Evolutionary conservation across 495 filamentous ascomycete species (phyloP), one percentile per base, ranked within the genome.

Genomic region (Aspergillus cristatus): DNA sequence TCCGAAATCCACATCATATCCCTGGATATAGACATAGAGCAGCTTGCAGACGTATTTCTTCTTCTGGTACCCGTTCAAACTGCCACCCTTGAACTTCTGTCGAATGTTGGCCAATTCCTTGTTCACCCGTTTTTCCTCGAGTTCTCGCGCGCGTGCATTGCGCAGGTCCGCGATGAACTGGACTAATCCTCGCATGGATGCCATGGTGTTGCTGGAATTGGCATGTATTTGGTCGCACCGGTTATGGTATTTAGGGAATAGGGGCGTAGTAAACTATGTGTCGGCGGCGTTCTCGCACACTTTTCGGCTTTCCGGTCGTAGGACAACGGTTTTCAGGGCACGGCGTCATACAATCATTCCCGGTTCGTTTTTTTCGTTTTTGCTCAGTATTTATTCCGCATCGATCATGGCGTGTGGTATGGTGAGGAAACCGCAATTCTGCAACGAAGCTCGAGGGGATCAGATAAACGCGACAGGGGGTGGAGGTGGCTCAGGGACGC

Each of bases 41-140:
- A 99, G 74, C 78, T 98, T 98, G 83, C 93, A 99, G 32, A 99
- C 93, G 55, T 99, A 99, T 84, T 99, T 99, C 75, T 99, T 99
- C 74, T 93, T 94, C 63, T 94, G 85, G 52, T 99, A 99, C 35
- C 93, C 93, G 61, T 81, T 94, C 18, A 97, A 66, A 56, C 71
- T 84, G 28, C 88, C 89, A 58, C 89, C 82, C 79, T 72, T 71
- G 49, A 75, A 75, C 45, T 75, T 75, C 50, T 75, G 71, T 70
- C 91, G 78, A 61, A 99, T 97, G 52, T 99, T 99, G 53, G 93
- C 93, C 54, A 97, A 69, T 67, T 99, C 93, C 63, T 99, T 99
- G 59, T 99, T 99, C 58, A 99, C 96, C 48, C 93, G 73, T 67
- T 99, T 99, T 68, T 99, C 93, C 58, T 99, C 93, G 42, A 99